A percentile compares a stretch with the other conserved stretches of the same genome.
Evolutionary conservation across 129 eudicot species (phyloP).

Genomic region (Artemisia tridentata): DNA sequence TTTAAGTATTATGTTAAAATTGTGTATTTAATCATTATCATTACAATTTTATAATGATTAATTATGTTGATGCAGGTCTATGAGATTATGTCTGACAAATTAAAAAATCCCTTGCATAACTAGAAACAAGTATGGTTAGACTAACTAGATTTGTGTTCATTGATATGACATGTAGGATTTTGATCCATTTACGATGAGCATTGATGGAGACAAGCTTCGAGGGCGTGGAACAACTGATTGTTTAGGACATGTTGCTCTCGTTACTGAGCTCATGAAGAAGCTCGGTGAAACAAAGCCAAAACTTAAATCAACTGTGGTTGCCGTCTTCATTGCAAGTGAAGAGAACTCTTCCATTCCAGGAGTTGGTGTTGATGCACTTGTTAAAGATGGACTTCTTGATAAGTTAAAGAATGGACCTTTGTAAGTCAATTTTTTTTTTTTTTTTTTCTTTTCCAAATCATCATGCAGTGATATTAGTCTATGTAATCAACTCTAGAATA

Average conservation of each 20-base stretch:
- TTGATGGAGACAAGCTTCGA: constrained; percentile 85
- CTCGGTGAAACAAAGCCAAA: constrained; percentile 82
- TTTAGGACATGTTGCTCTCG: constrained; percentile 95
- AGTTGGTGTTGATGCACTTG: constrained; percentile 94
- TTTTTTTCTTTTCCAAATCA: not conserved
- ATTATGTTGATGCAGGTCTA: no score
- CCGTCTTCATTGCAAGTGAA: constrained; percentile 93
- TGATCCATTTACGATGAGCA: constrained; percentile 84
- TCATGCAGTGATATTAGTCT: no score
- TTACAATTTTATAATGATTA: no score
- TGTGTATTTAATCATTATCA: no score
- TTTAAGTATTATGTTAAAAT: no score
- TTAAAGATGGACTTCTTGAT: constrained; percentile 78
- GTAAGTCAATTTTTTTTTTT: constrained; percentile 48
- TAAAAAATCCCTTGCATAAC: no score
- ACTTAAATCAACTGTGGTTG: constrained; percentile 92
- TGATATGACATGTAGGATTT: constrained; percentile 51
- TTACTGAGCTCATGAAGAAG: constrained; percentile 80
- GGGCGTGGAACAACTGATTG: constrained; percentile 99
- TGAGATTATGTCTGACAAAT: no score
- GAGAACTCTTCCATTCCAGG: constrained; percentile 96
- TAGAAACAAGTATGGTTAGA: no score
- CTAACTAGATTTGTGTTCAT: not conserved
- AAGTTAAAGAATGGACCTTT: constrained; percentile 83
- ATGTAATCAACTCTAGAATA: not conserved